Evolutionary conservation across 2,329 filamentous ascomycete genomes (phyloP), one percentile per base, ranked within the genome.

Genomic region (Calonectria naviculata): DNA sequence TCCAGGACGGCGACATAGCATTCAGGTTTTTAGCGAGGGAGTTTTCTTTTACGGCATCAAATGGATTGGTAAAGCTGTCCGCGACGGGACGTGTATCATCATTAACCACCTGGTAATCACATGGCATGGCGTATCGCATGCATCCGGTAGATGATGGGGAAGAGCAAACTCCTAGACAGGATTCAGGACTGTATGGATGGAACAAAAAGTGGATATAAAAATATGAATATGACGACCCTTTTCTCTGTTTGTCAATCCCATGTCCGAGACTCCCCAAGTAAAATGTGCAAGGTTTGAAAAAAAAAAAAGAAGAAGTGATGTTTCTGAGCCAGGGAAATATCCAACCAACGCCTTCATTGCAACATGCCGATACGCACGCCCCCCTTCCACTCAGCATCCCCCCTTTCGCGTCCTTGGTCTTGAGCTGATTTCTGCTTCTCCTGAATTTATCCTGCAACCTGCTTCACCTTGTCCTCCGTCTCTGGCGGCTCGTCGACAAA

Each of bases 401-500:
- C 24, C 44, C 31, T 31, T 54, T 24, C 36, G 31, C 38, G 31
- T 17, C 34, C 34, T 58, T 58, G 52, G 17, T 36, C 31, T 58
- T 58, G 31, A 24, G 52, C n/a, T 28, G 12, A 21, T 52, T 29
- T 17, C 3, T 9, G 15, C 17, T 13, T 10, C 6, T 9, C 36
- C 12, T 47, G 38, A 65, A 29, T 29, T 80, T 71, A 91, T 31
- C 89, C 87, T 64, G 90, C 95, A 54, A 91, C 94, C 83, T 97
- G 94, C 86, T 96, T 97, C 60, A 97, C 89, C 86, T 97, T 95
- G 74, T 88, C 89, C 17, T 87, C 87, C 56, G 89, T 86, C 83
- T 92, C 89, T 2, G 95, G 95, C 21, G 95, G 91, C 86, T 98
- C 95, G 83, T 99, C 97, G 71, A 99, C 93, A 82, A 99, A 98